Evolutionary conservation across 805 yeast species (phyloP).

Genomic region (Diddensiella caesifluorescens): DNA sequence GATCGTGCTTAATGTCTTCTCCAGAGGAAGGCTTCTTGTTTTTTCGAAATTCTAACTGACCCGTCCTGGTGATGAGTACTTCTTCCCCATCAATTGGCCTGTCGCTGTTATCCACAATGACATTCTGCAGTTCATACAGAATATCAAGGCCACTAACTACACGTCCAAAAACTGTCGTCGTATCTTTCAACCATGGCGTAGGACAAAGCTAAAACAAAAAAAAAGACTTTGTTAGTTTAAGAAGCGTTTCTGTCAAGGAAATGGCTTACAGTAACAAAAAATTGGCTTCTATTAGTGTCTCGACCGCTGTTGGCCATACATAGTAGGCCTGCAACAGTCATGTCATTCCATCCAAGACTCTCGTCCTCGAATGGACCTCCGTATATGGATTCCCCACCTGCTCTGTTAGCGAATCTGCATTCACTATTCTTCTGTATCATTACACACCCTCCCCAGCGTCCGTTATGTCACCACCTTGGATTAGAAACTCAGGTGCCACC

Average conservation of each 20-base stretch:
- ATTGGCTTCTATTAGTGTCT: slow-evolving; percentile 18
- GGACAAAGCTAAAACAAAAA: slow-evolving; percentile 11
- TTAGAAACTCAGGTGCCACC: slow-evolving; percentile 89
- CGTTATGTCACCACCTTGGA: slow-evolving; percentile 88
- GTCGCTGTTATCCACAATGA: slow-evolving; percentile 19
- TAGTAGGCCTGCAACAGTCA: slow-evolving; percentile 16
- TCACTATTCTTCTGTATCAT: too few relatives aligned
- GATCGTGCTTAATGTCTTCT: not conserved
- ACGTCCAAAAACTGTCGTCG: slow-evolving; percentile 17
- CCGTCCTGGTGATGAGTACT: slow-evolving; percentile 20
- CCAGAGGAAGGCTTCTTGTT: not conserved
- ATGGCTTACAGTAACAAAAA: slow-evolving; percentile 20
- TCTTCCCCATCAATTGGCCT: slow-evolving; percentile 18
- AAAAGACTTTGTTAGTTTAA: not conserved
- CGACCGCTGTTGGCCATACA: slow-evolving; percentile 24
- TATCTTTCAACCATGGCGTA: slow-evolving; percentile 18
- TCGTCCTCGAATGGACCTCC: slow-evolving; percentile 22
- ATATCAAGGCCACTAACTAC: slow-evolving; percentile 20
- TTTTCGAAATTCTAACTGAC: slow-evolving; percentile 13
- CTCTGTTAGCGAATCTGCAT: not conserved
- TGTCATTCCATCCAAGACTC: slow-evolving; percentile 14
- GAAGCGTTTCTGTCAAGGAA: not conserved
- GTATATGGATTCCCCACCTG: slow-evolving; percentile 18
- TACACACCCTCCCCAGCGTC: slow-evolving; percentile 35
- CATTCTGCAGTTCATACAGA: slow-evolving; percentile 11